Evolutionary conservation across 768 basidiomycete species (phyloP).

Genomic region (Termitomyces sp.): DNA sequence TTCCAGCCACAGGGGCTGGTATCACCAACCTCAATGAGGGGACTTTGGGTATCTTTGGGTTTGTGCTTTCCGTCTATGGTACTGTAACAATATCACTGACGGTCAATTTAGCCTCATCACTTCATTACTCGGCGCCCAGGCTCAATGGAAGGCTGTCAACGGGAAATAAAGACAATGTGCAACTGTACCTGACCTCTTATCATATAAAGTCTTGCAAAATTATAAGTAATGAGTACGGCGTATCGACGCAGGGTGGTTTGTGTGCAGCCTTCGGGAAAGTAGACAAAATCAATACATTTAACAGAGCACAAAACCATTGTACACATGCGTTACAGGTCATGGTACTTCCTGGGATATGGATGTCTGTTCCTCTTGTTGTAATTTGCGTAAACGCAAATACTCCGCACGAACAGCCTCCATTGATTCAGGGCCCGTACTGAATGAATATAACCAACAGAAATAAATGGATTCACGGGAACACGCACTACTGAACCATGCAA

Average conservation of each 20-base stretch:
- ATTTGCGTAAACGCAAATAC: conserved; percentile 64
- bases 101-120: conserved; percentile 53
- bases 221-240: background rate
- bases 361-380: conserved; percentile 24
- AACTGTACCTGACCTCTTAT: background rate
- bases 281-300: background rate
- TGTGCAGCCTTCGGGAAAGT: background rate
- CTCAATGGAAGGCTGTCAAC: conserved; percentile 60
- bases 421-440: conserved; percentile 68
- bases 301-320: background rate
- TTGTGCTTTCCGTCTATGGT: conserved; percentile 12
- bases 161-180: conserved; percentile 25
- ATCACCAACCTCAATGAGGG: conserved; percentile 82
- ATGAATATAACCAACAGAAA: conserved; percentile 2
- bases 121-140: conserved; percentile 64
- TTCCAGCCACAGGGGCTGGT: conserved; percentile 82
- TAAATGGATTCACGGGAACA: conserved; percentile 8
- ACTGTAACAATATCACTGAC: background rate
- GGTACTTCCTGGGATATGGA: background rate
- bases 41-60: conserved; percentile 83
- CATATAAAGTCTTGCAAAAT: background rate
- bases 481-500: conserved; percentile 81
- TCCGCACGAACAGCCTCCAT: conserved; percentile 72
- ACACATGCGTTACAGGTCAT: background rate
- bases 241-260: background rate